phyloP scores from a whole-genome alignment of 345 rosid species.

The Camelina laxa region DNA sequence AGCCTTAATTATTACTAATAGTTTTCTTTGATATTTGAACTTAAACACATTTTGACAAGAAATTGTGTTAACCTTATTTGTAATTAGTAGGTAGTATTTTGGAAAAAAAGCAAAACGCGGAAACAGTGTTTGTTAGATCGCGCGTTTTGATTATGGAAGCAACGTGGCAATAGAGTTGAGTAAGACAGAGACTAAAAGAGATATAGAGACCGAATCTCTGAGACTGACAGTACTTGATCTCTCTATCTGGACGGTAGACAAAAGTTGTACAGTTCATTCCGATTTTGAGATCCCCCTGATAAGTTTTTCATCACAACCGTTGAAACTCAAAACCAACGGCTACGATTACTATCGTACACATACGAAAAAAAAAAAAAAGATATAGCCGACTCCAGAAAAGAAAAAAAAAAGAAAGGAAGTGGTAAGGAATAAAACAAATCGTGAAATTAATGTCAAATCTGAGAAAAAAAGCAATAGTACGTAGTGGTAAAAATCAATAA shows the following conservation, averaged over 20 bases:
- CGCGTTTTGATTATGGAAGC: constrained; percentile 30
- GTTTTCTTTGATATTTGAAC: too few species aligned
- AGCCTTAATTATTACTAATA: too few species aligned
- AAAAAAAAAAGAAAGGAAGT: background rate
- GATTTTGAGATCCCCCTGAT: constrained; percentile 25
- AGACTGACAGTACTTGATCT: constrained; percentile 36
- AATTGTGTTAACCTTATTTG: too few species aligned
- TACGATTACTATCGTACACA: constrained; percentile 13
- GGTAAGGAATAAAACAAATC: constrained; percentile 32
- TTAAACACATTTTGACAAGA: too few species aligned
- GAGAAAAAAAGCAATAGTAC: constrained; percentile 23
- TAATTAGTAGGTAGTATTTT: too few species aligned
- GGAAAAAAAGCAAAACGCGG: background rate
- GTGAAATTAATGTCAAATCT: constrained; percentile 45
- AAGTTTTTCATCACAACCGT: constrained; percentile 26
- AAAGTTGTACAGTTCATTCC: constrained; percentile 34
- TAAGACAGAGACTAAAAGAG: constrained; percentile 38
- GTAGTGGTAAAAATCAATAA: background rate
- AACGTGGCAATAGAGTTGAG: constrained; percentile 39
- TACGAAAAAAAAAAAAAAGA: constrained; percentile 9
- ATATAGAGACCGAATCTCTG: constrained; percentile 41
- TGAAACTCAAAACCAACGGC: constrained; percentile 29
- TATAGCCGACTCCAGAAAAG: constrained; percentile 4
- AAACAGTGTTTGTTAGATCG: constrained; percentile 24
- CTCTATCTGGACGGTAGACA: constrained; percentile 47